A percentile compares a stretch with the other conserved stretches of the same genome.
These are phyloP conservation scores for Hyaloscypha variabilis DNA, from an alignment of 495 filamentous ascomycete genomes.

Conservation along the genomic window DNA sequence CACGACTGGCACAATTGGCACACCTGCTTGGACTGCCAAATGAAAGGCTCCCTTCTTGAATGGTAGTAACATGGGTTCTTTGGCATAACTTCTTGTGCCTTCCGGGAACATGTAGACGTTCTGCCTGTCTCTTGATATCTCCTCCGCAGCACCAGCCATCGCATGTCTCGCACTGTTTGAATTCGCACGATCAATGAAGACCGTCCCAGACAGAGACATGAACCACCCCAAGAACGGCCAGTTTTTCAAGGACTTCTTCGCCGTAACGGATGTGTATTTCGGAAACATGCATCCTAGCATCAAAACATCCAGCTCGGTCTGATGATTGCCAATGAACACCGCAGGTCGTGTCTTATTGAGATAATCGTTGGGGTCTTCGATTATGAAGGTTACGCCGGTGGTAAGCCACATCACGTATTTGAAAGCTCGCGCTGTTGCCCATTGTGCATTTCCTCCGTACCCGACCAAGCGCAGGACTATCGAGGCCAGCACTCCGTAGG, in stretches of 20 bases:
- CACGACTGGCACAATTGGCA: slow-evolving; percentile 88
- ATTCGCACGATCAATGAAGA: slow-evolving; percentile 93
- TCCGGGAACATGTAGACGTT: slow-evolving; percentile 94
- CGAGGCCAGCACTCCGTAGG: slow-evolving; percentile 78
- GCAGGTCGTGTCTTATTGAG: slow-evolving; percentile 73
- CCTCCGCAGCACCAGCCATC: slow-evolving; percentile 78
- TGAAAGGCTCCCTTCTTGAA: slow-evolving; percentile 99
- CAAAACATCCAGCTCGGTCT: slow-evolving; percentile 91
- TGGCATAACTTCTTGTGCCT: slow-evolving; percentile 88
- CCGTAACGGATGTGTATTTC: slow-evolving; percentile 88
- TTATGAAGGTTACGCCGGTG: slow-evolving; percentile 78
- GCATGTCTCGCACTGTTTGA: slow-evolving; percentile 78
- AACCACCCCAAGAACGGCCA: slow-evolving; percentile 96
- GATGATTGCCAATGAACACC: slow-evolving; percentile 92
- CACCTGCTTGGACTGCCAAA: slow-evolving; percentile 89
- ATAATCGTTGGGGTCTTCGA: slow-evolving; percentile 67
- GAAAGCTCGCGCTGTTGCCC: slow-evolving; percentile 79
- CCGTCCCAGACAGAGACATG: slow-evolving; percentile 85
- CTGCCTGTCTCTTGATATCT: slow-evolving; percentile 76
- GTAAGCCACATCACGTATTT: slow-evolving; percentile 75
- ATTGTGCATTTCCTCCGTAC: slow-evolving; percentile 77
- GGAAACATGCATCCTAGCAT: slow-evolving; percentile 89
- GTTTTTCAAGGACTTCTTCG: slow-evolving; percentile 81
- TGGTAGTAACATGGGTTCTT: slow-evolving; percentile 75
- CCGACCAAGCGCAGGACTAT: slow-evolving; percentile 72